These are phyloP conservation scores for Tremella yokohamensis DNA, from an alignment of 768 basidiomycete species.

Conservation along the genomic window DNA sequence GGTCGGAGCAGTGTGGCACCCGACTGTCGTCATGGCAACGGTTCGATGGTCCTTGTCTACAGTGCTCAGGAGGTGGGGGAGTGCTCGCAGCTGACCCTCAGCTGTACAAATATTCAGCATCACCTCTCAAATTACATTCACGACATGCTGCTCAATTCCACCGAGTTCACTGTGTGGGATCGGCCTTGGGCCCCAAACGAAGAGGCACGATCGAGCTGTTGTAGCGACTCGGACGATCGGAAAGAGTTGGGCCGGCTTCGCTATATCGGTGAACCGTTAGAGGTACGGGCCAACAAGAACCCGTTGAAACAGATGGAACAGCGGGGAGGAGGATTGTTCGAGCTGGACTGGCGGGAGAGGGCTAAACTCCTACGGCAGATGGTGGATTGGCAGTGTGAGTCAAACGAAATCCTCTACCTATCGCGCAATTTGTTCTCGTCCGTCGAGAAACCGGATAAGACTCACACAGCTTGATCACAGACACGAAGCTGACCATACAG, in stretches of 20 bases:
- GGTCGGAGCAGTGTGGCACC: background rate
- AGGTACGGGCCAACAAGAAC: conserved; percentile 21
- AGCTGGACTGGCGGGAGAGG: conserved; percentile 40
- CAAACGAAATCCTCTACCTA: background rate
- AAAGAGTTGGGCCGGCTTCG: conserved; percentile 32
- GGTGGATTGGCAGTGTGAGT: conserved; percentile 48
- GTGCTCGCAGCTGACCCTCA: conserved; percentile 5
- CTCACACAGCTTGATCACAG: too few relatives aligned
- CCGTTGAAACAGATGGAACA: conserved; percentile 29
- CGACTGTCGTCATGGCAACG: background rate
- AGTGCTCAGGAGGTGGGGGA: background rate
- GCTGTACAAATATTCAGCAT: conserved; percentile 37
- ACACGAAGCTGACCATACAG: conserved; percentile 11
- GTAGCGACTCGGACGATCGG: conserved; percentile 19
- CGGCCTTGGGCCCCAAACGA: conserved; percentile 41
- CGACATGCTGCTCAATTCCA: conserved; percentile 25
- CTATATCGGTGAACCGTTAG: conserved; percentile 31
- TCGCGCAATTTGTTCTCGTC: too few relatives aligned
- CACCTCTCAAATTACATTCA: conserved; percentile 34
- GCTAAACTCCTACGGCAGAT: conserved; percentile 35
- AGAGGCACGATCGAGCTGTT: conserved; percentile 37
- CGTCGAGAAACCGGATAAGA: too few relatives aligned
- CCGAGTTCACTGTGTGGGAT: conserved; percentile 47
- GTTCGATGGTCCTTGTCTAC: background rate
- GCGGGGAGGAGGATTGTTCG: conserved; percentile 39